Base-by-base conservation (phyloP, 2,329 filamentous ascomycete genomes). In the Pseudofabraea citricarpa region DNA sequence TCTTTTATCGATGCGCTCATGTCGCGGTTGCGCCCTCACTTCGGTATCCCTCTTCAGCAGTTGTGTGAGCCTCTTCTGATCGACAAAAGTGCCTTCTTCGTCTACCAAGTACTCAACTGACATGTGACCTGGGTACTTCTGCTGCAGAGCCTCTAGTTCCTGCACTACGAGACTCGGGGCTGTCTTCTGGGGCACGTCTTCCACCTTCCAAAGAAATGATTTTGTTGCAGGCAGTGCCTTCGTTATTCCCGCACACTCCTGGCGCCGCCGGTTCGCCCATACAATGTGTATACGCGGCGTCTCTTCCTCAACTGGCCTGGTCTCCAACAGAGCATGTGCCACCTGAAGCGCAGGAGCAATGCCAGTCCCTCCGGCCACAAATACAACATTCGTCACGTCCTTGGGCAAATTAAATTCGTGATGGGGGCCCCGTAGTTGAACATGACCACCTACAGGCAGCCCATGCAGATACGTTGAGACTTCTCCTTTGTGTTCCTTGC, bases 351-450 rank as follows among this genome's bases (percentile, higher is more conserved):
- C 93, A 0, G 91, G 88, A 13, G 89, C 90, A 55, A 98, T 86
- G 1, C 93, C 91, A 0, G 93, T 98, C 0, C 93, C 93, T 2
- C 90, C 93, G 1, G 90, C 93, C 18, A 97, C 69, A 58, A 97
- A 95, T 2, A 96, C 70, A 3, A 96, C 39, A 68, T 58, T n/a
- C 26, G 33, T 63, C 20, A 77, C 71, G 44, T 74, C 64, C 56
- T 75, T 61, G 6, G 78, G 74, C 6, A 85, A 63, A 18, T 69
- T 64, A 49, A 83, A 87, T 36, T 91, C 88, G 1, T 79, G 63
- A 53, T 85, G 79, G 3, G 91, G 90, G 0, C 93, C 91, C 32
- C 93, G 77, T 32, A 96, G 65, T 60, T 89, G 83, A 33, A 97
- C 71, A 4, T 73, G 70, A 5, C 81, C 72, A 0, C 85, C 82